These are phyloP conservation scores for Purpureocillium lavendulum DNA, from an alignment of 2,329 filamentous ascomycete species.

Conservation along the genomic window DNA sequence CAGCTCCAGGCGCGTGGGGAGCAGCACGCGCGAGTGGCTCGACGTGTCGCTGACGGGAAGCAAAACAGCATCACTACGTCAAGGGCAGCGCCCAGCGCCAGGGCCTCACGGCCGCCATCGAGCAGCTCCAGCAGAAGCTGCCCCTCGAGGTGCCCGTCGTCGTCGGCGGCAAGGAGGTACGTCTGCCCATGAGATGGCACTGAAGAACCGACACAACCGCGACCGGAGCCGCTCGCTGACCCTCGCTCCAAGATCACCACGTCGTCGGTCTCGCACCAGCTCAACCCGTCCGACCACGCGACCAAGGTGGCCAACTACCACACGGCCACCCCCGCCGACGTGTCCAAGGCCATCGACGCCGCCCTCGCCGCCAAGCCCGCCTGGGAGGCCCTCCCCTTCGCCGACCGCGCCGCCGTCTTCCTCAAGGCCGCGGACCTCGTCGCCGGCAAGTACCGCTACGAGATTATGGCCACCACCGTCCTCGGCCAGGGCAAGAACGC, in stretches of 20 bases:
- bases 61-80: conserved; percentile 70
- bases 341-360: conserved; percentile 71
- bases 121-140: conserved; percentile 57
- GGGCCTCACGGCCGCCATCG: conserved; percentile 66
- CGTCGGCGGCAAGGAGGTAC: conserved; percentile 72
- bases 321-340: conserved; percentile 67
- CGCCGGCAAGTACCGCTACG: conserved; percentile 86
- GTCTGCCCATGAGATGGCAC: conserved; percentile 11
- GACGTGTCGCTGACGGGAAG: not conserved
- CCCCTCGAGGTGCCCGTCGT: conserved; percentile 76
- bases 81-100: conserved; percentile 76
- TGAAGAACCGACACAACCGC: too few species aligned
- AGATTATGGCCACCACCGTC: conserved; percentile 94
- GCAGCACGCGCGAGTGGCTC: too few species aligned
- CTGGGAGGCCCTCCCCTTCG: conserved; percentile 83
- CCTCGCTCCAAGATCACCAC: conserved; percentile 50
- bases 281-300: conserved; percentile 75
- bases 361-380: conserved; percentile 77
- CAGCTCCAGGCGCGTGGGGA: too few species aligned
- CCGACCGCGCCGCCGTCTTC: conserved; percentile 87
- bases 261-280: conserved; percentile 58
- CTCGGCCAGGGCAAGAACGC: conserved; percentile 96
- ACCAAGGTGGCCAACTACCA: conserved; percentile 75
- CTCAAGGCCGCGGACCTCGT: conserved; percentile 92
- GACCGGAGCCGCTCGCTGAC: not conserved